Percentiles rank a stretch among this genome's conserved stretches.
Evolutionary conservation across 1,284 basidiomycete genomes (phyloP).

Genomic region (Fomitopsis betulina): DNA sequence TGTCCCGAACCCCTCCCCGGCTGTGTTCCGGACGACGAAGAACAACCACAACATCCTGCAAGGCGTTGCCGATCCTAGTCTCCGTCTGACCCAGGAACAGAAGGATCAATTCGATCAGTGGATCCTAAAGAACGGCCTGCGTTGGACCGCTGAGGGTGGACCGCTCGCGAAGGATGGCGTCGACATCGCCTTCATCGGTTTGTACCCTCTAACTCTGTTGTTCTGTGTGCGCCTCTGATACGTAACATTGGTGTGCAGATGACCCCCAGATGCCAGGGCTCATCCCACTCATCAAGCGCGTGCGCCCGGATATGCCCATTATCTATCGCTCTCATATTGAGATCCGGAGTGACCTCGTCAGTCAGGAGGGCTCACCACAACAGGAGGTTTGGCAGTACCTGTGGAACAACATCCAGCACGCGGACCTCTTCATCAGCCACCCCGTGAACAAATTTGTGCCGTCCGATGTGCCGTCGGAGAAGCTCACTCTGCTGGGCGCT

Average conservation of each 20-base stretch:
- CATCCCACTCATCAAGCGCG: slow-evolving; percentile 81
- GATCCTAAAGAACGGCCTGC: slow-evolving; percentile 79
- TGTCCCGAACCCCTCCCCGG: slow-evolving; percentile 81
- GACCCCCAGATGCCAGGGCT: slow-evolving; percentile 85
- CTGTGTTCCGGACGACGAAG: slow-evolving; percentile 87
- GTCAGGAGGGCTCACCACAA: slow-evolving; percentile 72
- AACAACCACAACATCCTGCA: slow-evolving; percentile 90
- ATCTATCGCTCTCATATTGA: slow-evolving; percentile 90
- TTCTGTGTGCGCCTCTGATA: not conserved
- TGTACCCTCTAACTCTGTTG: slow-evolving; percentile 8
- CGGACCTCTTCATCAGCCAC: slow-evolving; percentile 85
- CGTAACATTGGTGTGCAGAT: slow-evolving; percentile 36
- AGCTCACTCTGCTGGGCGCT: slow-evolving; percentile 67
- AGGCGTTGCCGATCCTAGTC: slow-evolving; percentile 73
- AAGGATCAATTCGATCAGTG: slow-evolving; percentile 82
- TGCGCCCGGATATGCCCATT: slow-evolving; percentile 77
- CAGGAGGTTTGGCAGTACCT: slow-evolving; percentile 88
- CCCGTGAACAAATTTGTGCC: slow-evolving; percentile 91
- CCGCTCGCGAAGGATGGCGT: slow-evolving; percentile 74
- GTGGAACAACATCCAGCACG: slow-evolving; percentile 82
- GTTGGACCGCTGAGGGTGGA: slow-evolving; percentile 79
- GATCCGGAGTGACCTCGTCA: slow-evolving; percentile 76
- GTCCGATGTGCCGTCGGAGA: slow-evolving; percentile 70
- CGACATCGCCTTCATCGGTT: slow-evolving; percentile 83
- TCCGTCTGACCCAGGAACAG: slow-evolving; percentile 70